Conservation (phyloP, 2,329 filamentous ascomycete genomes). For the Rhynchosporium secalis region DNA sequence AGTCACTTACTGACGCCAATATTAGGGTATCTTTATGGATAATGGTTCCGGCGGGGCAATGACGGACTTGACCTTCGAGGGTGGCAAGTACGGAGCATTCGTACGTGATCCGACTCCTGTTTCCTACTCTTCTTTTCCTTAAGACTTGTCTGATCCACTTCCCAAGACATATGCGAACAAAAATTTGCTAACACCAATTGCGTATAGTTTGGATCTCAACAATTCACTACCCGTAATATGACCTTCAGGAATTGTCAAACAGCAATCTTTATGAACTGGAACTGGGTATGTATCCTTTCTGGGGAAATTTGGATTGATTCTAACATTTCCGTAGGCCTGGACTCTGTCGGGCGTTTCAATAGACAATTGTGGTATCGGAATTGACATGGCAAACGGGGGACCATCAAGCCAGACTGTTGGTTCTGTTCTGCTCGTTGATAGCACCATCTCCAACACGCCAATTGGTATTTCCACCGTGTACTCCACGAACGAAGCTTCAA, state of each 20-base stretch:
- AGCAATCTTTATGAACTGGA: conserved; percentile 87
- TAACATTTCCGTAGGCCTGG: conserved; percentile 51
- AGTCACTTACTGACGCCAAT: conserved; percentile 1
- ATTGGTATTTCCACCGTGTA: conserved; percentile 79
- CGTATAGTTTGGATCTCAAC: conserved; percentile 69
- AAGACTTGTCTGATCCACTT: too few relatives aligned
- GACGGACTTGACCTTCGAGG: conserved; percentile 80
- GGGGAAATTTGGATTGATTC: neutral
- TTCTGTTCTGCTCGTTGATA: conserved; percentile 81
- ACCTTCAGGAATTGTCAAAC: conserved; percentile 81
- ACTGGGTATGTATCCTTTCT: conserved; percentile 56
- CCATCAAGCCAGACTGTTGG: conserved; percentile 72
- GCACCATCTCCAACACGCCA: conserved; percentile 71
- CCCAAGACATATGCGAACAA: too few relatives aligned
- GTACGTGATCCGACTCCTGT: too few relatives aligned
- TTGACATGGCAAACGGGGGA: conserved; percentile 73
- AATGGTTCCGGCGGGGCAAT: conserved; percentile 85
- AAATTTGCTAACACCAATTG: too few relatives aligned
- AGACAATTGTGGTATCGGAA: conserved; percentile 71
- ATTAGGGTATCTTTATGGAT: conserved; percentile 74
- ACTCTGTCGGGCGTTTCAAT: conserved; percentile 75
- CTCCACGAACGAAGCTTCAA: conserved; percentile 58
- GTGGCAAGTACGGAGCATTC: conserved; percentile 75
- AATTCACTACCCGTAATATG: conserved; percentile 82
- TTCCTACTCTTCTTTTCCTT: too few relatives aligned